Conservation (phyloP, 345 rosid genomes). For the Aethionema arabicum region DNA sequence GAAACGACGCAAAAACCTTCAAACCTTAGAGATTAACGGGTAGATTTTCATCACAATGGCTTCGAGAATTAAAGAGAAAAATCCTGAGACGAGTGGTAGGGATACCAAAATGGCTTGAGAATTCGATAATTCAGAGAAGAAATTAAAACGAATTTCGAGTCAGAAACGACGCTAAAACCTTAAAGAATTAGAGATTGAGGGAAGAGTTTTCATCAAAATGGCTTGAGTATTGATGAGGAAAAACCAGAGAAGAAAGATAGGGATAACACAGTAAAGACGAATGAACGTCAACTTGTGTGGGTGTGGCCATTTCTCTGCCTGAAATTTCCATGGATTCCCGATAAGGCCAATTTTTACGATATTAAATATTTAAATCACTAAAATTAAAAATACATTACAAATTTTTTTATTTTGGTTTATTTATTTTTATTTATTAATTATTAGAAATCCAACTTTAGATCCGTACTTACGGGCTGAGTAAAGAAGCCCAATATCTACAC, state of each 20-base stretch:
- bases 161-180: constrained; percentile 13
- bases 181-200: neutral
- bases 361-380: neutral
- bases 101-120: too few species aligned
- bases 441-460: too few species aligned
- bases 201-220: too few species aligned
- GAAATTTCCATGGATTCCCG: constrained; percentile 41
- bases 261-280: too few species aligned
- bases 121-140: neutral
- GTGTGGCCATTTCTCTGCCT: constrained; percentile 75
- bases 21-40: neutral
- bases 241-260: neutral
- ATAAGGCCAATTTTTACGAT: constrained; percentile 44
- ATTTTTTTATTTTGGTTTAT: neutral
- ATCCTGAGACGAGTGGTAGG: too few species aligned
- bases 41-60: too few species aligned
- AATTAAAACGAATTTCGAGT: constrained; percentile 9
- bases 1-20: constrained; percentile 6
- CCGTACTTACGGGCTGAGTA: too few species aligned
- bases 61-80: too few species aligned
- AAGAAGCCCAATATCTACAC: too few species aligned
- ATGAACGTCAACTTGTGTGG: constrained; percentile 32
- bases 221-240: constrained; percentile 14
- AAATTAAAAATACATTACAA: neutral
- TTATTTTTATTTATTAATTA: too few species aligned